Base-by-base conservation (phyloP, 2,329 filamentous ascomycete genomes). In the Trichothecium sympodiale region DNA sequence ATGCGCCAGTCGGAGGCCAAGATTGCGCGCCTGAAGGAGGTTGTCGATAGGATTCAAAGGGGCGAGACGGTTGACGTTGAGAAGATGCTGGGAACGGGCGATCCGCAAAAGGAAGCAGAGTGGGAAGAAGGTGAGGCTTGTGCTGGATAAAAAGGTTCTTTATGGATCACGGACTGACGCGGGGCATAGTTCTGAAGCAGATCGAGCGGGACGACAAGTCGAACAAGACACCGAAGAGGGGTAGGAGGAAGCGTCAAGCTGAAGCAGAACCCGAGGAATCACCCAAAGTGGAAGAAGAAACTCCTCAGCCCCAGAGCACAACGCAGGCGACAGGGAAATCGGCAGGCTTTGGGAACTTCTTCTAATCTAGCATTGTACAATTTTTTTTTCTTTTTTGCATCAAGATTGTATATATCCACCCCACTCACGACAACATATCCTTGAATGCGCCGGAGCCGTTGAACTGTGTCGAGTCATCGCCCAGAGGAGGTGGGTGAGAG, bases 41-140 rank as follows among this genome's bases (percentile, higher is more conserved):
- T 86, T 1, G 68, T 88, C 16, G 75, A 80, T 47, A 75, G 68
- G 46, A 67, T 88, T 23, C 75, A 83, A 44, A 70, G 62, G 30
- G 83, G 83, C 12, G 80, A 87, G 54, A 69, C 83, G 13, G 82
- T 95, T 15, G 85, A 96, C 56, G 87, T 96, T 3, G 85, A 91
- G 54, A 77, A 76, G 50, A 61, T 78, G 28, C 58, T 98, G 34
- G 89, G 91, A 4, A 83, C 84, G 0, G 87, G 86, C 1, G 76
- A 91, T 50, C 62, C 71, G 30, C 70, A 71, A 44, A 75, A 74
- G 52, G 91, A 98, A 60, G 65, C 70, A 43, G 84, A 87, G 49
- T 98, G 91, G 93, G 83, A 89, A 59, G 79, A 93, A 54, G 76
- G 85, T 83, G 61, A 52, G 70, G 23, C 8, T 14, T n/a, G 31